Conservation (phyloP, 2,329 filamentous ascomycete genomes). For the Venturia aucupariae region DNA sequence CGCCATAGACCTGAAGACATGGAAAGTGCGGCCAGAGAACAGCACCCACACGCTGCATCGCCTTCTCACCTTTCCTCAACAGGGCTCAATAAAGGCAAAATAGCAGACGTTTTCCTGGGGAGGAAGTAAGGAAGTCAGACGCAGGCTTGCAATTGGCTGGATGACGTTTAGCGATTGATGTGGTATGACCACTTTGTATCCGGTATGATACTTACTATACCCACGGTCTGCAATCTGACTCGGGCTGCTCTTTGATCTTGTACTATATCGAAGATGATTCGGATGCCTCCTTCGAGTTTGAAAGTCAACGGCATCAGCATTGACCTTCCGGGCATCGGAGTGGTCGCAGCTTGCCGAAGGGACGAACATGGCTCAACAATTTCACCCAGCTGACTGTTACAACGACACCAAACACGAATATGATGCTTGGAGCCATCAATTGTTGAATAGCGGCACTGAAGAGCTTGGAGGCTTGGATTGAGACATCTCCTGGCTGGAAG, state of each 20-base stretch:
- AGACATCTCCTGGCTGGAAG: background rate
- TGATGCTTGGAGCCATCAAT: background rate
- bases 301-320: background rate
- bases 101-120: background rate
- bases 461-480: background rate
- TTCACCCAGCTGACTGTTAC: background rate
- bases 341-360: background rate
- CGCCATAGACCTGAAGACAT: conserved; percentile 68
- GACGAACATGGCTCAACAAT: conserved; percentile 1
- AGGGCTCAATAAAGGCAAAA: conserved; percentile 22
- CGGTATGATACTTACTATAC: background rate
- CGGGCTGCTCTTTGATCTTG: background rate
- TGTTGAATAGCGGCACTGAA: background rate
- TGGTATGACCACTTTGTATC: too few species aligned
- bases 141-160: background rate
- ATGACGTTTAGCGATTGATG: background rate
- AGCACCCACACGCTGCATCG: conserved; percentile 39
- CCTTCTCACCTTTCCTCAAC: background rate
- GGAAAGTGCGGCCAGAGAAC: conserved; percentile 60
- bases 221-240: background rate
- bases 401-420: background rate
- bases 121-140: background rate
- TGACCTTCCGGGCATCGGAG: background rate
- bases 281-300: too few species aligned
- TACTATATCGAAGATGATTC: too few species aligned